phyloP scores from a whole-genome alignment of 495 filamentous ascomycete species.

The Annulohypoxylon nitens region DNA sequence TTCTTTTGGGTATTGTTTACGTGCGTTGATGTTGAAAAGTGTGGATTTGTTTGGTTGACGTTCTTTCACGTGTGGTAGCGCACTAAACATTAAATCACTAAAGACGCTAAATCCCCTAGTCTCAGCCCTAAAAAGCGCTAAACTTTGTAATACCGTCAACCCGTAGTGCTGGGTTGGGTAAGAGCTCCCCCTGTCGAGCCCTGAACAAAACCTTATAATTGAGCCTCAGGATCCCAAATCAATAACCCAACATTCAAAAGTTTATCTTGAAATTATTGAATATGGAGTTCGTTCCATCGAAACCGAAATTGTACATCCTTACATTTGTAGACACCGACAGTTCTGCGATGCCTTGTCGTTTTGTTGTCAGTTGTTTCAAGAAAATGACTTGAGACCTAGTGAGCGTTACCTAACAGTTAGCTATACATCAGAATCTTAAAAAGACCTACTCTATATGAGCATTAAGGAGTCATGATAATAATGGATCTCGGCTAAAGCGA shows the following conservation, averaged over 20 bases:
- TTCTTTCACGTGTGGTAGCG: constrained; percentile 20
- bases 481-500: no score
- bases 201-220: not conserved
- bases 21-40: not conserved
- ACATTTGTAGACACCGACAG: no score
- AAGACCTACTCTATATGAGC: not conserved
- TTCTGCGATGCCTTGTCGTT: no score
- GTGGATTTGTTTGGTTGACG: constrained; percentile 5
- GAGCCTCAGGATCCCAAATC: not conserved
- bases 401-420: not conserved
- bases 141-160: not conserved
- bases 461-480: not conserved
- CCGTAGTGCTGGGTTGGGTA: constrained; percentile 14
- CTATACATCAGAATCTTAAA: not conserved
- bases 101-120: constrained; percentile 12
- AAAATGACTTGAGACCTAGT: not conserved
- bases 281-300: not conserved
- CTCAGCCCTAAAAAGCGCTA: constrained; percentile 25
- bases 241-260: not conserved
- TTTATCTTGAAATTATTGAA: not conserved
- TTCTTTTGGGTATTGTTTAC: not conserved
- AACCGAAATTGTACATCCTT: not conserved
- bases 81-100: constrained; percentile 1
- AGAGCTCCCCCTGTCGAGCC: not conserved
- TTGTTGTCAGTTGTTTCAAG: no score